phyloP scores from a whole-genome alignment of 2,329 filamentous ascomycete species.

The Scedosporium dehoogii region DNA sequence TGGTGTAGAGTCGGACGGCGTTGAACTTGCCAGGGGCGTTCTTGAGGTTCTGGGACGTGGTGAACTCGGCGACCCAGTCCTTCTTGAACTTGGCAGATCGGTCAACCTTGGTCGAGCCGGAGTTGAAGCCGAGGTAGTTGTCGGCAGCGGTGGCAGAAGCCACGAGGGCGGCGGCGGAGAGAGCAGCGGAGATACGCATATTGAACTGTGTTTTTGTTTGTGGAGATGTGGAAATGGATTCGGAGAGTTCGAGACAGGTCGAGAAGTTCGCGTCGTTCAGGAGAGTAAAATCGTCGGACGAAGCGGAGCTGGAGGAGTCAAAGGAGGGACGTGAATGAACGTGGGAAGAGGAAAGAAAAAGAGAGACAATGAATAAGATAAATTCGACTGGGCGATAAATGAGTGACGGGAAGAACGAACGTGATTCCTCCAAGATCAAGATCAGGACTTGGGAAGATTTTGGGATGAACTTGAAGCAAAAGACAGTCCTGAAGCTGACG shows the following conservation, averaged over 20 bases:
- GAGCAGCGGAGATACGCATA: slow-evolving; percentile 10
- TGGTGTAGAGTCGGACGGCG: slow-evolving; percentile 64
- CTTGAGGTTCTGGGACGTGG: slow-evolving; percentile 49
- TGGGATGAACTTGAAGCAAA: neutral
- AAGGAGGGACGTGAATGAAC: neutral
- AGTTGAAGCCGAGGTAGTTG: slow-evolving; percentile 61
- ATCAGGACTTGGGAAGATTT: neutral
- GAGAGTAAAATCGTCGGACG: neutral
- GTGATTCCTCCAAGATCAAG: neutral
- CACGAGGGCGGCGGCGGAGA: slow-evolving; percentile 8
- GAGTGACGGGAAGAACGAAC: neutral
- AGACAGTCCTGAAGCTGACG: neutral
- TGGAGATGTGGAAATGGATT: neutral
- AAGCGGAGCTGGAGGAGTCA: neutral
- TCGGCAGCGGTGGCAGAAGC: slow-evolving; percentile 16
- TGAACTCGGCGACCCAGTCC: slow-evolving; percentile 64
- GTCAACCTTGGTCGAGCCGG: slow-evolving; percentile 52
- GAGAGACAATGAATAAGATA: neutral
- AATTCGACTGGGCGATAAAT: neutral
- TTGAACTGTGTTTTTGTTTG: slow-evolving; percentile 1
- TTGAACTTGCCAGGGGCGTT: slow-evolving; percentile 55
- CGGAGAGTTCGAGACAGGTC: neutral
- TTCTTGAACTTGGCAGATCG: slow-evolving; percentile 48
- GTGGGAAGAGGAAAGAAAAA: neutral
- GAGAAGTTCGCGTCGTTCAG: neutral